phyloP scores from a whole-genome alignment of 2,329 filamentous ascomycete genomes.

The Colletotrichum salicis region DNA sequence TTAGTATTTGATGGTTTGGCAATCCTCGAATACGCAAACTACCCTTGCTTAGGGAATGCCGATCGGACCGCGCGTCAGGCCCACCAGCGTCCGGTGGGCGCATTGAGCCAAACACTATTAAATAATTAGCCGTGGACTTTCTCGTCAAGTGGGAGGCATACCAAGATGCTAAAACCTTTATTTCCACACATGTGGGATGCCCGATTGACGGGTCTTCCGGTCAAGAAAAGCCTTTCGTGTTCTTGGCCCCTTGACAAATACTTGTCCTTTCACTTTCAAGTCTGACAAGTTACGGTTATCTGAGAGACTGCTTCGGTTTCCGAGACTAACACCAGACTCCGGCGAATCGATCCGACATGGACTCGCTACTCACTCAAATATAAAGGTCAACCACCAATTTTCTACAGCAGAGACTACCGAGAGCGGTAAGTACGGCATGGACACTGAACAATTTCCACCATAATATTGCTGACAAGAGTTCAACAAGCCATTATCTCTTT shows the following conservation, averaged over 20 bases:
- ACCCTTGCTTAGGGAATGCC: background rate
- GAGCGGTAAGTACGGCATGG: too few relatives aligned
- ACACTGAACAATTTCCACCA: too few relatives aligned
- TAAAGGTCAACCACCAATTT: background rate
- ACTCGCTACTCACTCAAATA: background rate
- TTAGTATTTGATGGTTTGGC: background rate
- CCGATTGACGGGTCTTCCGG: background rate
- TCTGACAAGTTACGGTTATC: background rate
- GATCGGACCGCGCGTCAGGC: conserved; percentile 8
- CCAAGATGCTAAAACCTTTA: background rate
- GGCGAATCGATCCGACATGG: background rate
- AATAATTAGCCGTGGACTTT: background rate
- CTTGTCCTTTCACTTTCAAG: background rate
- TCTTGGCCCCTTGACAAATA: background rate
- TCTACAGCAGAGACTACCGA: too few relatives aligned
- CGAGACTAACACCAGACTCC: background rate
- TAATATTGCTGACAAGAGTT: too few relatives aligned
- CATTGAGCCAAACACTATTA: background rate
- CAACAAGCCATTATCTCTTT: too few relatives aligned
- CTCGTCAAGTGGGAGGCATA: conserved; percentile 13
- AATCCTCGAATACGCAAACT: background rate
- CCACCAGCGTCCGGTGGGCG: background rate
- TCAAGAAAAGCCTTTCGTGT: background rate
- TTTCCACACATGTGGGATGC: background rate
- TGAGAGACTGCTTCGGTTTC: background rate